These are phyloP conservation scores for Fusarium sterilihyphosum DNA, from an alignment of 2,329 filamentous ascomycete genomes.

Conservation along the genomic window DNA sequence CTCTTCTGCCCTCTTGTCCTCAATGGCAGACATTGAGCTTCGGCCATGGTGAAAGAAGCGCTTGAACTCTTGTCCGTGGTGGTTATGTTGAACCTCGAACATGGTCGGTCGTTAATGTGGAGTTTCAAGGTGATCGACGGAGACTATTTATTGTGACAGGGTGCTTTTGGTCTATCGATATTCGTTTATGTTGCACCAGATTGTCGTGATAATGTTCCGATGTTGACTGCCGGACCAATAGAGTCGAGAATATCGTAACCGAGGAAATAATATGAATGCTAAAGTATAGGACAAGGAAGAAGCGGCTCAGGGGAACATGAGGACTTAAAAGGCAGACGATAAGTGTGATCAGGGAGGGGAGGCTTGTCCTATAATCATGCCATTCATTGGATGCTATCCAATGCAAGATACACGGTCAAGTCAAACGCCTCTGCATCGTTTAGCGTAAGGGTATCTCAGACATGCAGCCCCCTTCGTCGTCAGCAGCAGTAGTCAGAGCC, in stretches of 20 bases:
- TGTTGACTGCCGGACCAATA: slow-evolving; percentile 3
- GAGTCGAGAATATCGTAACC: background rate
- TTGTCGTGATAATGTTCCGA: slow-evolving; percentile 17
- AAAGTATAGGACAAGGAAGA: slow-evolving; percentile 27
- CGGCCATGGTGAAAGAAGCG: slow-evolving; percentile 42
- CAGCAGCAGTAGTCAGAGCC: background rate
- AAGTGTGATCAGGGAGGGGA: slow-evolving; percentile 19
- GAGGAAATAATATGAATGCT: background rate
- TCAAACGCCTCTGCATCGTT: slow-evolving; percentile 29
- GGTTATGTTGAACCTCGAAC: slow-evolving; percentile 43
- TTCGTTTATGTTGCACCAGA: background rate
- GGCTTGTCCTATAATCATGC: background rate
- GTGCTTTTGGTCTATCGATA: slow-evolving; percentile 2
- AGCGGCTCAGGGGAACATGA: background rate
- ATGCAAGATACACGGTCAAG: slow-evolving; percentile 9
- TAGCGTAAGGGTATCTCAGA: slow-evolving; percentile 14
- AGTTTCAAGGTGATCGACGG: slow-evolving; percentile 12
- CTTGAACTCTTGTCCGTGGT: slow-evolving; percentile 42
- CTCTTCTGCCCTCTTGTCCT: slow-evolving; percentile 42
- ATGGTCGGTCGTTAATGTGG: slow-evolving; percentile 27
- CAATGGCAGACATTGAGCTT: slow-evolving; percentile 43
- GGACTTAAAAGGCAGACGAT: slow-evolving; percentile 4
- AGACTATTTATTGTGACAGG: slow-evolving; percentile 8
- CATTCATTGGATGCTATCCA: slow-evolving; percentile 4
- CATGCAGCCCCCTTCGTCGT: slow-evolving; percentile 13